phyloP scores from a whole-genome alignment of 371 early-diverging fungal species.

The Mucor irregularis region DNA sequence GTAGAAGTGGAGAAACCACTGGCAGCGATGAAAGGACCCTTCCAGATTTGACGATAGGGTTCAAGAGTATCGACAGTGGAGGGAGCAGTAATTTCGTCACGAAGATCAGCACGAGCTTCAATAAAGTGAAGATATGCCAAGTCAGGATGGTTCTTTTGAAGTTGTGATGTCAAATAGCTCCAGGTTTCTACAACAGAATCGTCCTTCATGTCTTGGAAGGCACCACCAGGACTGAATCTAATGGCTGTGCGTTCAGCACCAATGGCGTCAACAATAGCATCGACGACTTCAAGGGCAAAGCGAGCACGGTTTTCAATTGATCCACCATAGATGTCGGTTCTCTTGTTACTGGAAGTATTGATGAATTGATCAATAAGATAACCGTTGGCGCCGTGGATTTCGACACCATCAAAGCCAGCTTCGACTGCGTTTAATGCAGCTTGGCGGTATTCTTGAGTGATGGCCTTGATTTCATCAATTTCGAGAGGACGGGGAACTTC shows the following conservation, averaged over 20 bases:
- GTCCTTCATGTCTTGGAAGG: conserved; percentile 28
- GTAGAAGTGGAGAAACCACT: conserved; percentile 26
- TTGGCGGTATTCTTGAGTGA: conserved; percentile 58
- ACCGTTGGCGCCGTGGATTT: conserved; percentile 70
- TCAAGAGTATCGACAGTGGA: conserved; percentile 26
- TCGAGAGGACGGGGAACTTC: conserved; percentile 50
- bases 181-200: conserved; percentile 29
- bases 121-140: conserved; percentile 36
- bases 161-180: conserved; percentile 15
- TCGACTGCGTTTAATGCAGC: conserved; percentile 39
- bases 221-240: conserved; percentile 15
- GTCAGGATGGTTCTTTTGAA: conserved; percentile 18
- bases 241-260: no score
- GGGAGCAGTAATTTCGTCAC: conserved; percentile 15
- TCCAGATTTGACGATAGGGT: conserved; percentile 35
- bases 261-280: conserved; percentile 42
- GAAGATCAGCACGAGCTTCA: conserved; percentile 19
- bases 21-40: conserved; percentile 29
- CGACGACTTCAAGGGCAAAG: conserved; percentile 60
- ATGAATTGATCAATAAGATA: conserved; percentile 64
- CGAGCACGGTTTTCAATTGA: conserved; percentile 72
- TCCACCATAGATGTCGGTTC: no score
- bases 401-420: no score
- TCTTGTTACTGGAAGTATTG: conserved; percentile 59
- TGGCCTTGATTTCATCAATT: conserved; percentile 57